A percentile compares a stretch with the other conserved stretches of the same genome.
Evolutionary conservation across 257 asterid species (phyloP).

Genomic region (Dorcoceras hygrometricum): DNA sequence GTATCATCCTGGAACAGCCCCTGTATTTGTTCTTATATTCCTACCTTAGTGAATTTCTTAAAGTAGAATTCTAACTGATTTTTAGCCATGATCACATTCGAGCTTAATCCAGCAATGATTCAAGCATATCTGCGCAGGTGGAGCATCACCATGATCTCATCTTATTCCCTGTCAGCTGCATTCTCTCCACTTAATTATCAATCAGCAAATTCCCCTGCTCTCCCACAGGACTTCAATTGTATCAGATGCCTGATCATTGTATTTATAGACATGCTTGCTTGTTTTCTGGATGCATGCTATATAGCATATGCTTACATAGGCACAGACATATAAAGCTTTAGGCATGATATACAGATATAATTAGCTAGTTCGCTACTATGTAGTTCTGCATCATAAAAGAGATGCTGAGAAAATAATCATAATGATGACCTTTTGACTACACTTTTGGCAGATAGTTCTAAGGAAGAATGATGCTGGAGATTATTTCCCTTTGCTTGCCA

Average conservation of each 20-base stretch:
- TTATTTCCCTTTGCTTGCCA: slow-evolving; percentile 85
- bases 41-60: not conserved
- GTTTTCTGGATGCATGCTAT: too few relatives aligned
- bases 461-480: slow-evolving; percentile 86
- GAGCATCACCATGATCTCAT: not conserved
- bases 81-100: not conserved
- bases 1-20: not conserved
- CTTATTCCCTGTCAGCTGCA: not conserved
- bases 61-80: not conserved
- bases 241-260: too few relatives aligned
- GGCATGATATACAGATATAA: not conserved
- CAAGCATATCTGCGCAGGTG: not conserved
- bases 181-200: not conserved
- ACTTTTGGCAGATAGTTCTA: slow-evolving; percentile 56
- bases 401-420: slow-evolving; percentile 9
- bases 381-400: slow-evolving; percentile 8
- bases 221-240: not conserved
- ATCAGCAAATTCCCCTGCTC: not conserved
- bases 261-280: too few relatives aligned
- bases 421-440: slow-evolving; percentile 21
- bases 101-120: not conserved
- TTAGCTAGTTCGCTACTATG: not conserved
- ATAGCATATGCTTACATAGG: not conserved
- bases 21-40: not conserved
- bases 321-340: not conserved